Percentiles rank a stretch among this genome's conserved stretches.
Conservation (phyloP, 2,329 filamentous ascomycete species). For the Phaeosphaeria sp. region DNA sequence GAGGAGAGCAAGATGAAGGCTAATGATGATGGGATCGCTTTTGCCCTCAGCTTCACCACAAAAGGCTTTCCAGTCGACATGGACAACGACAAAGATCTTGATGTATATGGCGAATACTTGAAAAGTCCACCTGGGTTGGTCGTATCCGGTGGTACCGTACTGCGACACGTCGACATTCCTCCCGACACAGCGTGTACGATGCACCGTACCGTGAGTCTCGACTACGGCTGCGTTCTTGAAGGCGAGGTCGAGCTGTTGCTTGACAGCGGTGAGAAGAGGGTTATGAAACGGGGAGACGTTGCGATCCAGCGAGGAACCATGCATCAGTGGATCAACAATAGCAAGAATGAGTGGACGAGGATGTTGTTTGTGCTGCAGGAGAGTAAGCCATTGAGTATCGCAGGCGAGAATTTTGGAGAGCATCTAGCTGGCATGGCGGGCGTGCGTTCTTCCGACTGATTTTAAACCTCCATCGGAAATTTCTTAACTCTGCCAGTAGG, state of each 20-base stretch:
- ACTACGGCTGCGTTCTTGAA: conserved; percentile 50
- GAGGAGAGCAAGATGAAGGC: conserved; percentile 46
- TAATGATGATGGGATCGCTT: conserved; percentile 55
- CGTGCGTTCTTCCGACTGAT: conserved; percentile 43
- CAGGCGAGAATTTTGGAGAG: conserved; percentile 41
- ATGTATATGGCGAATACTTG: conserved; percentile 54
- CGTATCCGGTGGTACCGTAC: conserved; percentile 56
- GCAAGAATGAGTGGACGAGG: conserved; percentile 41
- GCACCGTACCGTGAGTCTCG: conserved; percentile 50
- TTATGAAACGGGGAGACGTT: conserved; percentile 48
- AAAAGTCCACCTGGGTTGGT: conserved; percentile 57
- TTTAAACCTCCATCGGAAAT: too few species aligned
- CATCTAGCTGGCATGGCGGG: conserved; percentile 46
- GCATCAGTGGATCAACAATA: conserved; percentile 49
- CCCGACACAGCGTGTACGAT: conserved; percentile 46
- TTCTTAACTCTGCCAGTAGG: too few species aligned
- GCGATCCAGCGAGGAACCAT: conserved; percentile 50
- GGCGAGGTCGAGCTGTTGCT: conserved; percentile 48
- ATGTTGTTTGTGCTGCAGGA: conserved; percentile 49
- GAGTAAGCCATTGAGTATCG: conserved; percentile 42
- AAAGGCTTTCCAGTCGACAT: conserved; percentile 57
- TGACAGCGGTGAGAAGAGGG: conserved; percentile 47
- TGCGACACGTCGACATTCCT: conserved; percentile 51
- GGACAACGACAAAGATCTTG: conserved; percentile 55
- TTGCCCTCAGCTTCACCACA: conserved; percentile 59